Evolutionary conservation across 371 early-diverging fungal species (phyloP).

Genomic region (Haplosporangium sp.): DNA sequence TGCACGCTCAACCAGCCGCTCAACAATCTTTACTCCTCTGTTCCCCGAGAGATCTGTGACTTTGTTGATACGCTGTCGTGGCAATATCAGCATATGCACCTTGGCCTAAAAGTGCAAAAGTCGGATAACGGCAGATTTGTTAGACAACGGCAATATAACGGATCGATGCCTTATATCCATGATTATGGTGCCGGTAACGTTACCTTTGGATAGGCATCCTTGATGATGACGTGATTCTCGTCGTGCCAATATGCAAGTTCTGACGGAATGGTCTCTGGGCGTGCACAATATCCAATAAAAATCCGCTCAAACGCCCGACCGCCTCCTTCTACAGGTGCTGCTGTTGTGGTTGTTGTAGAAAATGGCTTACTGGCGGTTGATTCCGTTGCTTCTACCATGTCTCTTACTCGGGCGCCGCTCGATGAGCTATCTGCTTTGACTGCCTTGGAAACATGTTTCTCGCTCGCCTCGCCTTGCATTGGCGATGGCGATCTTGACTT

Average conservation of each 20-base stretch:
- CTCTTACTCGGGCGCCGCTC: not conserved
- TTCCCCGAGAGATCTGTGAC: conserved; percentile 42
- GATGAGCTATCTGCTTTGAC: not conserved
- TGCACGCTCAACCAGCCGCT: conserved; percentile 28
- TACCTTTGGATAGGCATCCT: conserved; percentile 67
- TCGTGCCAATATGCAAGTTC: conserved; percentile 50
- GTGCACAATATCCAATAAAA: conserved; percentile 40
- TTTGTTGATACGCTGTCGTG: conserved; percentile 54
- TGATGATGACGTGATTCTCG: conserved; percentile 55
- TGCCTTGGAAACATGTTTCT: not conserved
- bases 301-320: conserved; percentile 12
- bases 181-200: not conserved
- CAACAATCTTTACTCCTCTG: conserved; percentile 23
- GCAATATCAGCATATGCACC: conserved; percentile 62
- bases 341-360: not conserved
- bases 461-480: not conserved
- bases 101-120: conserved; percentile 25
- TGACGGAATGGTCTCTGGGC: conserved; percentile 53
- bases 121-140: not conserved
- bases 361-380: not conserved
- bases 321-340: not conserved
- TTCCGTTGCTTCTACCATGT: not conserved
- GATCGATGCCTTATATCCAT: not conserved
- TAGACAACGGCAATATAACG: not conserved
- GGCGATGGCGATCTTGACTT: not conserved